Base-by-base conservation (phyloP, 2,329 filamentous ascomycete species). In the Paraconiothyrium sp. region DNA sequence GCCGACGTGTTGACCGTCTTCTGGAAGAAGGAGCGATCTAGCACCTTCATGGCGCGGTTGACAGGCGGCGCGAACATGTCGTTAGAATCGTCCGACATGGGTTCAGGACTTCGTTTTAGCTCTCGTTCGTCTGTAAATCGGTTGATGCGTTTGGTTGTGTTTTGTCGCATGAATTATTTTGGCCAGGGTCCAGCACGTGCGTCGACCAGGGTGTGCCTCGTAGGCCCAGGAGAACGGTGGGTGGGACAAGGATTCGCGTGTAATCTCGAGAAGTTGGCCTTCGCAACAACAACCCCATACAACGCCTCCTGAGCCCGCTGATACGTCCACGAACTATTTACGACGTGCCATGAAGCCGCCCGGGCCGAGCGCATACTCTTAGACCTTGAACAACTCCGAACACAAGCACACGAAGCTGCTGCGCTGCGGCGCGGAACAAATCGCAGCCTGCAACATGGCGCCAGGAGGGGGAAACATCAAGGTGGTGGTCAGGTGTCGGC, bases 391-490 rank as follows among this genome's bases (percentile, higher is more conserved):
- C 39, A 61, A 55, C 63, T 62, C 67, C 63, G 54, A 50, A 46
- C 63, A 59, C 13, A 27, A 9, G 41, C 39, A n/a, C 5, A 14
- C 39, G 16, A n/a, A 13, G 52, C 39, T 46, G 52, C 39, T 39
- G 8, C 34, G n/a, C 39, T 14, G 54, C 54, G 11, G 32, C 41
- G 27, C 16, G 41, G 10, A 34, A 47, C 37, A 56, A 37, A 58
- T 49, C 52, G 37, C 60, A 58, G 54, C 60, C 56, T 56, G 35
- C 69, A 71, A 59, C 65, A 92, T 92, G 90, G 86, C 87, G 72
- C 85, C 87, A 72, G 92, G 92, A 76, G 93, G 92, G 82, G 94
- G 95, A 78, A 99, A 99, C 78, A 99, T 99, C 81, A 99, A 99
- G 90, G 95, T 99, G 84, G 95, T 99, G 85, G 95, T 99, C 84